Evolutionary conservation across 805 yeast species (phyloP).

Genomic region (Blastobotrys robertii): DNA sequence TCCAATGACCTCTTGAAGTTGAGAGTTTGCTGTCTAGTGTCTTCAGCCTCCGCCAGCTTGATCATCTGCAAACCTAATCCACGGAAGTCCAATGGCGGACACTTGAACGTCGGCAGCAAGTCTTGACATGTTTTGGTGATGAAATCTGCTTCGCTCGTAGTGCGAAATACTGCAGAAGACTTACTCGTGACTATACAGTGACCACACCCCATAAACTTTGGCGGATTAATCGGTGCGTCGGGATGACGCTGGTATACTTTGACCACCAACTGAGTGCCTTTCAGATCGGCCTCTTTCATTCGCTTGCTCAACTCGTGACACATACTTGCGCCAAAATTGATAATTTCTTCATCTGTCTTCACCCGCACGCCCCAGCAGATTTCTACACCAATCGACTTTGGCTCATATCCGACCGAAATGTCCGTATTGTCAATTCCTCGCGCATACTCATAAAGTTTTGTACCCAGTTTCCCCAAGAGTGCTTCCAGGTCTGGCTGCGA

Average conservation of each 20-base stretch:
- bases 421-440: constrained; percentile 62
- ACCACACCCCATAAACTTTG: constrained; percentile 82
- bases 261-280: constrained; percentile 51
- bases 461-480: constrained; percentile 53
- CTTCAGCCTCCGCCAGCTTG: constrained; percentile 33
- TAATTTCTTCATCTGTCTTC: constrained; percentile 49
- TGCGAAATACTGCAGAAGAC: constrained; percentile 49
- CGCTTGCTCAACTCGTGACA: constrained; percentile 51
- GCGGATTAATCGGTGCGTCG: constrained; percentile 63
- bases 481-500: constrained; percentile 31
- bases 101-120: constrained; percentile 43
- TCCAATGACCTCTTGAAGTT: too few relatives aligned
- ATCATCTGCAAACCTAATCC: constrained; percentile 70
- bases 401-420: constrained; percentile 32
- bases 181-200: constrained; percentile 55
- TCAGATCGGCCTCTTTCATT: constrained; percentile 35
- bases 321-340: constrained; percentile 47
- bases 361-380: constrained; percentile 88
- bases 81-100: constrained; percentile 60
- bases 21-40: background rate
- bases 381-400: constrained; percentile 80
- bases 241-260: constrained; percentile 55
- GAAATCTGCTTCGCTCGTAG: constrained; percentile 50
- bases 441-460: constrained; percentile 47
- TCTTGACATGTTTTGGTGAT: constrained; percentile 50